phyloP scores from a whole-genome alignment of 495 filamentous ascomycete species.

The Cercophora samala region DNA sequence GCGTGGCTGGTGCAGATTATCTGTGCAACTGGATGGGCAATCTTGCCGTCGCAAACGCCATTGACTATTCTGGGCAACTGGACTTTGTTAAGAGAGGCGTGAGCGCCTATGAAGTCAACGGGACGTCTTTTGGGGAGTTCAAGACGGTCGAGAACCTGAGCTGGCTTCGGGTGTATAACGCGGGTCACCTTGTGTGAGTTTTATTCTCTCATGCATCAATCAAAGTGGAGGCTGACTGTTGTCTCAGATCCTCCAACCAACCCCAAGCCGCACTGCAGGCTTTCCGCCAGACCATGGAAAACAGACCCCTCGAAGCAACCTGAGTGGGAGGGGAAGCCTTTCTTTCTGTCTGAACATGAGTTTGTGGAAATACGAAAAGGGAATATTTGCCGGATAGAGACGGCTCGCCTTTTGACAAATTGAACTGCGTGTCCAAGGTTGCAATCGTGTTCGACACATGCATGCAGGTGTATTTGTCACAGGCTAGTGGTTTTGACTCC shows the following conservation, averaged over 20 bases:
- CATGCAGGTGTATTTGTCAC: background rate
- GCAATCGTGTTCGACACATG: background rate
- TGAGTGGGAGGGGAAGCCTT: background rate
- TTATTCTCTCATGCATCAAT: background rate
- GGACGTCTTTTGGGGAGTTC: conserved; percentile 45
- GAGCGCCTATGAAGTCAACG: conserved; percentile 48
- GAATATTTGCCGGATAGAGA: no score
- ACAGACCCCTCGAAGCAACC: background rate
- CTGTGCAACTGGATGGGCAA: conserved; percentile 56
- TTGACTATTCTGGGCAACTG: conserved; percentile 38
- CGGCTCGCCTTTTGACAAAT: no score
- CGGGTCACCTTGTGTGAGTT: conserved; percentile 54
- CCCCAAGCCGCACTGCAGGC: conserved; percentile 7
- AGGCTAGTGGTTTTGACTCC: background rate
- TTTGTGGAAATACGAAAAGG: background rate
- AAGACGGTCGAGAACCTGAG: conserved; percentile 52
- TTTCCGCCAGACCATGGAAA: background rate
- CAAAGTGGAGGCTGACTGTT: background rate
- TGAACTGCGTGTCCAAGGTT: background rate
- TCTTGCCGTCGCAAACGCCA: conserved; percentile 42
- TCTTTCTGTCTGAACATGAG: background rate
- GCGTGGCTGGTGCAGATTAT: conserved; percentile 46
- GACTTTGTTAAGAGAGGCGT: conserved; percentile 19
- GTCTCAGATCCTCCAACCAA: conserved; percentile 7
- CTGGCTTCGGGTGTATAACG: conserved; percentile 51